Base-by-base conservation (phyloP, 495 filamentous ascomycete genomes). In the Amorphotheca resinae region DNA sequence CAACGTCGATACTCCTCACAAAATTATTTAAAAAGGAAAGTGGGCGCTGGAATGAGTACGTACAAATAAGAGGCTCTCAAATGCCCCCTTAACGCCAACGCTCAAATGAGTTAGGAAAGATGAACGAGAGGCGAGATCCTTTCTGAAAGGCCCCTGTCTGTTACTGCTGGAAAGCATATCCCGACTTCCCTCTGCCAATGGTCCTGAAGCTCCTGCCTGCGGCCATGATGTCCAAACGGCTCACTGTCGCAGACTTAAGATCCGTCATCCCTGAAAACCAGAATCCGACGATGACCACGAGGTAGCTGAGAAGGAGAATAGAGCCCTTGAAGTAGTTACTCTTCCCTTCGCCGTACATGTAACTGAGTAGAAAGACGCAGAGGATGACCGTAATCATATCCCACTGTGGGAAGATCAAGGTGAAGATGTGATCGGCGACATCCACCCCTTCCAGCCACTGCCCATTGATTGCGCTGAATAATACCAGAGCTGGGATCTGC, bases 261-360 rank as follows among this genome's bases (percentile, higher is more conserved):
- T 82, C 77, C 33, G 73, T 80, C 53, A 74, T 87, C 32, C 86
- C 76, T 22, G 83, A 81, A 38, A 93, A 79, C 61, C 87, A 95
- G 63, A 91, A 99, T 1, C 91, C 91, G 22, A 87, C 73, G 16
- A 94, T 65, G 18, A 99, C 84, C 31, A 96, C 93, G 17, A 96
- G 61, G 60, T 99, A 99, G 33, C 82, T 89, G 21, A 99, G 69
- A 44, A 96, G 76, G 38, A 99, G 73, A 52, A 95, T 93, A 46
- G 86, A 93, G 36, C 91, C 91, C 62, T 79, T 87, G 74, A 87
- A 87, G 63, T 87, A 87, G 59, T 87, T 87, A 64, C 82, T 86
- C 72, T 99, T 99, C 37, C 91, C 91, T 63, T 99, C 91, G 45
- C 93, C 88, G 48, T 96, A 93, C 70, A 99, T 89, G 63, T 96